Evolutionary conservation across 306 rosid genomes (phyloP).

Genomic region (Rubus idaeus): DNA sequence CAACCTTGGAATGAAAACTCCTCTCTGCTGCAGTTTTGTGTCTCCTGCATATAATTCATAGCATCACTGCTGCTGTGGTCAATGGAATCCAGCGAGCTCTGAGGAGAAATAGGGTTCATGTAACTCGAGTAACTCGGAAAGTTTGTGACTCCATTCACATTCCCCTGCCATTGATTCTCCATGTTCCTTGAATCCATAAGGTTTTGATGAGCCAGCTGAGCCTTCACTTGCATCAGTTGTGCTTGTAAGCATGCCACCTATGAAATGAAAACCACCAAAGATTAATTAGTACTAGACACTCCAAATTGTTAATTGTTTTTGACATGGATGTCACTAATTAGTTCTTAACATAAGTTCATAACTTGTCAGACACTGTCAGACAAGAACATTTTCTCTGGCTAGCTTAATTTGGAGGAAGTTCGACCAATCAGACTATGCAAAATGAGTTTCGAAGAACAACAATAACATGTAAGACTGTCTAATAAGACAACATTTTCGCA

Average conservation of each 20-base stretch:
- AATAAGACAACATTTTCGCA: neutral
- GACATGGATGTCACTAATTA: neutral
- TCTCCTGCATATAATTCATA: constrained; percentile 49
- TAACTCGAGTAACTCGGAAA: constrained; percentile 41
- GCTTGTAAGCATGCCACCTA: constrained; percentile 93
- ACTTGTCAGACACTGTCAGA: neutral
- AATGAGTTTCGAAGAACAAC: neutral
- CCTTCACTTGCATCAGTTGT: constrained; percentile 79
- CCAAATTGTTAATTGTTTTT: neutral
- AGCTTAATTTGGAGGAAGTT: neutral
- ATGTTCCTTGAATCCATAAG: constrained; percentile 39
- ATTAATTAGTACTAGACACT: neutral
- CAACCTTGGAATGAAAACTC: constrained; percentile 38
- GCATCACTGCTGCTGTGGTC: constrained; percentile 45
- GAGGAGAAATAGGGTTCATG: constrained; percentile 77
- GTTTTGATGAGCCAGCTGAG: constrained; percentile 77
- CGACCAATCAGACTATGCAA: neutral
- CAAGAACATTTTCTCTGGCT: neutral
- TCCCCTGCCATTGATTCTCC: constrained; percentile 50
- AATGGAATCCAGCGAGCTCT: constrained; percentile 73
- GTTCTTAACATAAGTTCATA: neutral
- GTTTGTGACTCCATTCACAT: constrained; percentile 31
- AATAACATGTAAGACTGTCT: neutral
- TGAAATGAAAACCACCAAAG: neutral
- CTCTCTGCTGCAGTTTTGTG: constrained; percentile 47